phyloP scores from a whole-genome alignment of 257 asterid species.

The Orobanche coerulescens region DNA sequence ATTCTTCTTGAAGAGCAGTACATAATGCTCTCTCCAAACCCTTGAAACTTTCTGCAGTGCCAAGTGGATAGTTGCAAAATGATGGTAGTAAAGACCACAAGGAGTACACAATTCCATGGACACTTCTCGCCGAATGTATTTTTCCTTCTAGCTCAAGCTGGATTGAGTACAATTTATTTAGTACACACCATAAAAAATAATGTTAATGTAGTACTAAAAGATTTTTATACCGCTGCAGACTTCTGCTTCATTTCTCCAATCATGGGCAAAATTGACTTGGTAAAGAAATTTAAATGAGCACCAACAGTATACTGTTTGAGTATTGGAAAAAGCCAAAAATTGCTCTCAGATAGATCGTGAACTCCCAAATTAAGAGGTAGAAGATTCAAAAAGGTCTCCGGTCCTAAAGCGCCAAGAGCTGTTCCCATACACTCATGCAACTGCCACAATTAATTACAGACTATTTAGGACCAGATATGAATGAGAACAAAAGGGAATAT shows the following conservation, averaged over 20 bases:
- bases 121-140: conserved; percentile 48
- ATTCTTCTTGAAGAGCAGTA: conserved; percentile 63
- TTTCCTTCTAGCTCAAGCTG: conserved; percentile 77
- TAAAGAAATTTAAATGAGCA: conserved; percentile 58
- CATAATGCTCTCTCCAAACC: conserved; percentile 47
- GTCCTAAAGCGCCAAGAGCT: conserved; percentile 89
- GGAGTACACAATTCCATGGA: conserved; percentile 70
- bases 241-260: conserved; percentile 51
- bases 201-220: background rate
- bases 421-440: conserved; percentile 88
- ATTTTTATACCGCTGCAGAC: conserved; percentile 53
- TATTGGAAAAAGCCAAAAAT: conserved; percentile 86
- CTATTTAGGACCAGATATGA: conserved; percentile 10
- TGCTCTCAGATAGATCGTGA: conserved; percentile 63
- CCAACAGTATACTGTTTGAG: conserved; percentile 78
- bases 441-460: conserved; percentile 38
- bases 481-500: background rate
- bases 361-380: conserved; percentile 68
- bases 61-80: conserved; percentile 86
- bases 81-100: conserved; percentile 96
- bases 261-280: conserved; percentile 49
- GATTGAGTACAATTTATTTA: conserved; percentile 14
- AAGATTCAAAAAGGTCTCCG: conserved; percentile 56
- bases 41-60: conserved; percentile 70
- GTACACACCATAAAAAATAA: conserved; percentile 12